A percentile compares a stretch with the other conserved stretches of the same genome.
These are phyloP conservation scores for Arthrobotrys pseudoclavata DNA, from an alignment of 2,329 filamentous ascomycete species.

Conservation along the genomic window DNA sequence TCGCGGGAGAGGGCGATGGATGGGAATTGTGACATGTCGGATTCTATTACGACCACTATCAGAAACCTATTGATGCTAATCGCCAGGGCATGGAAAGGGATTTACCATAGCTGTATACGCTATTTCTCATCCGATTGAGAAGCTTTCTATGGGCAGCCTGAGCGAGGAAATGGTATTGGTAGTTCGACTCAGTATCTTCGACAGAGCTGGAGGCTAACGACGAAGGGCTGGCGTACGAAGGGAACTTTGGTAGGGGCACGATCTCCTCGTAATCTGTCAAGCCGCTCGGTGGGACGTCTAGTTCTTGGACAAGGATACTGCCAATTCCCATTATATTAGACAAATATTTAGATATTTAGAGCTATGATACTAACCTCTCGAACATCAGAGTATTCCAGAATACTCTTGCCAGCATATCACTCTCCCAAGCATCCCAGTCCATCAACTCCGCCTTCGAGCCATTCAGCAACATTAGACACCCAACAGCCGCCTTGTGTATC, in stretches of 20 bases:
- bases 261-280: constrained; percentile 70
- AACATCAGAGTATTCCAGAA: constrained; percentile 73
- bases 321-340: constrained; percentile 65
- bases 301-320: constrained; percentile 71
- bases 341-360: not conserved
- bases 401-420: constrained; percentile 72
- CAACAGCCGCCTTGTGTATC: constrained; percentile 70
- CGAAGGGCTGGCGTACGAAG: constrained; percentile 66
- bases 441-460: constrained; percentile 65
- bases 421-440: constrained; percentile 70
- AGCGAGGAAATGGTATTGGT: constrained; percentile 73
- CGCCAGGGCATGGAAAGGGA: constrained; percentile 20
- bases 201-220: constrained; percentile 58
- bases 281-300: constrained; percentile 70
- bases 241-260: constrained; percentile 72
- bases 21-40: constrained; percentile 65
- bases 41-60: constrained; percentile 65
- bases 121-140: constrained; percentile 71
- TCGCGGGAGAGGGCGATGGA: constrained; percentile 70
- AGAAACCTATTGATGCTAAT: not conserved
- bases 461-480: constrained; percentile 69
- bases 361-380: constrained; percentile 65
- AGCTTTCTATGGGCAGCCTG: constrained; percentile 73
- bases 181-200: constrained; percentile 71
- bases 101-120: constrained; percentile 69